Conservation (phyloP, 2,329 filamentous ascomycete genomes). For the Tetracladium maxilliforme region DNA sequence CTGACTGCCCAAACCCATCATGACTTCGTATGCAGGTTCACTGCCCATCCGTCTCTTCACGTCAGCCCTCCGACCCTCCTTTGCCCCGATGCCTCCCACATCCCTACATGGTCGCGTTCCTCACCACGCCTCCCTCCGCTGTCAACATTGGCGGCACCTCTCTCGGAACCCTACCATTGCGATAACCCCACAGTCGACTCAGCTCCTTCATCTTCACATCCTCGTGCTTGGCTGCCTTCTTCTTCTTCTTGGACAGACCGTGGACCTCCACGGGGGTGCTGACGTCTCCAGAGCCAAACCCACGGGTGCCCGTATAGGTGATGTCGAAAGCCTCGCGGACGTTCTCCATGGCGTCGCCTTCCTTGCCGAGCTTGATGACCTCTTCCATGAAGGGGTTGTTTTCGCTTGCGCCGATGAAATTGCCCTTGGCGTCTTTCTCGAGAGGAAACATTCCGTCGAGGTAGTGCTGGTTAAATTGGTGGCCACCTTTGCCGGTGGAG, state of each 20-base stretch:
- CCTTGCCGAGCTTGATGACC: conserved; percentile 26
- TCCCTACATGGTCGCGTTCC: too few species aligned
- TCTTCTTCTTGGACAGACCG: not conserved
- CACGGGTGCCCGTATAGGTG: not conserved
- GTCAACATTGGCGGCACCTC: too few species aligned
- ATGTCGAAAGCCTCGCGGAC: not conserved
- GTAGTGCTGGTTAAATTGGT: conserved; percentile 47
- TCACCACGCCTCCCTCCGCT: too few species aligned
- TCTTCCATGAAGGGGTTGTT: conserved; percentile 47
- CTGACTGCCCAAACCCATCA: too few species aligned
- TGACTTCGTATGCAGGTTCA: too few species aligned
- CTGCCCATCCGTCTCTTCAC: too few species aligned
- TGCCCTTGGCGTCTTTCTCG: conserved; percentile 21
- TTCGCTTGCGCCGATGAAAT: conserved; percentile 26
- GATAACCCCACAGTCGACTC: conserved; percentile 46
- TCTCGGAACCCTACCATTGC: conserved; percentile 38
- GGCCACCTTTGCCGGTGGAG: conserved; percentile 33
- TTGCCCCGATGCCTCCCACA: too few species aligned
- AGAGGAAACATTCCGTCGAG: conserved; percentile 47
- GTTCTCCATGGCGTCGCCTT: not conserved
- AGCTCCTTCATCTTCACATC: conserved; percentile 41
- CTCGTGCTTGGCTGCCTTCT: conserved; percentile 4
- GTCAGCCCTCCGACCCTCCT: too few species aligned
- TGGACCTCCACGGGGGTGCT: too few species aligned
- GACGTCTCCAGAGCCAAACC: not conserved